Evolutionary conservation across 2,329 filamentous ascomycete species (phyloP), one percentile per base, ranked within the genome.

Genomic region (Fusarium armeniacum): DNA sequence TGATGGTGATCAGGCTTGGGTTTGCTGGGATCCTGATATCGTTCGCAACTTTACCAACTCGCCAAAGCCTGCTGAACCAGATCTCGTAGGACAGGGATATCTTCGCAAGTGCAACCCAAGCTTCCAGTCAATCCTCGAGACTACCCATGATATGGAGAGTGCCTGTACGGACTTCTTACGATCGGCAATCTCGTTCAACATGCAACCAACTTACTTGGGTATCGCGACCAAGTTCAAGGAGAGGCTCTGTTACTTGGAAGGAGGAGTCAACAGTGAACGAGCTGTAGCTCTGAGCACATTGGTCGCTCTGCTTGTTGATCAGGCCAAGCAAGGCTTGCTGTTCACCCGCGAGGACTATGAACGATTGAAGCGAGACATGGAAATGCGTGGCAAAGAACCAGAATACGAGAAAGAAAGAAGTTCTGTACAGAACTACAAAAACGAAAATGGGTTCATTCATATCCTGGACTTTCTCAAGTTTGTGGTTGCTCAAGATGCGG

Each of bases 1-100:
- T 66, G 92, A 95, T 69, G 93, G 93, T 0, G 93, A 96, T 66
- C 85, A 82, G n/a, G 87, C 91, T 6, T 94, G 91, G 91, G 80
- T 93, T 0, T 93, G 90, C 73, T 95, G 91, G 90, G 91, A 94
- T 30, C 80, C 83, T 0, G 78, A 80, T 0, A 84, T 96, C 5
- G 90, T 93, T 0, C 71, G 81, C 7, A 88, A 88, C n/a, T 95
- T 95, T 70, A 69, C 74, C 6, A 93, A 92, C 61, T 87, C 88
- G 0, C n/a, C 73, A 0, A 68, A 74, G 3, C 74, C 74, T 4
- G 4, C 53, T 0, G 58, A 70, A 11, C 79, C 79, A 0, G 83
- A 87, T 54, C 76, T 90, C 0, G 80, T 85, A 9, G n/a, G 65
- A 9, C 44, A 58, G 3, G 76, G 86, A 2, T 84, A 86, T 15